Base-by-base conservation (phyloP, 805 yeast genomes). In the Saccharomycopsis oosterbeekiorum region DNA sequence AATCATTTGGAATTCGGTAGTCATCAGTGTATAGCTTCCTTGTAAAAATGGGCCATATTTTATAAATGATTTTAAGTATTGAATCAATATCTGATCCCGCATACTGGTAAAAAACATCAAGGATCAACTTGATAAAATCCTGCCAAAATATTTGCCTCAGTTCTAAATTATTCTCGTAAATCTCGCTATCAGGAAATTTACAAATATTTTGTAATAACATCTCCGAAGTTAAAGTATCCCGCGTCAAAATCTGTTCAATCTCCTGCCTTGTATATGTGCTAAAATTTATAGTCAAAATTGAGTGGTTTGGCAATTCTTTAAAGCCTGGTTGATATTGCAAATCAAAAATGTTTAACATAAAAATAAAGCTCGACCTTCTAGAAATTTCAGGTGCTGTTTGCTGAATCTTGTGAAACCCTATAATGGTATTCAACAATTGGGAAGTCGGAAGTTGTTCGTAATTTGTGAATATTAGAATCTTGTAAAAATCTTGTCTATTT, bases 91-190 rank as follows among this genome's bases (percentile, higher is more conserved):
- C 74, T 0, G 78, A 67, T 1, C 82, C 81, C 4, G 78, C 71
- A 64, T 71, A 76, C 12, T 73, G 70, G 62, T 65, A 74, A 59
- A 68, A 76, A 55, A 75, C 67, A 60, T 78, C 80, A n/a, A 77
- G 74, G n/a, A 77, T 69, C 40, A 77, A 68, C 55, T 75, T 75
- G 36, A 74, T 69, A 62, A 70, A 78, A 39, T 74, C 73, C 14
- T 66, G 63, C 79, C 80, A 77, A 60, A 76, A 74, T 3, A 68
- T 69, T 39, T 62, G 55, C 36, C 55, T 42, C 39, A 54, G 37
- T 6, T 67, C 66, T 1, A 61, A 57, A 0, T 63, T 59, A 19
- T 63, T 63, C 36, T 57, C 43, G 15, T 5, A 56, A 39, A 19
- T n/a, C 1, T 21, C 37, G 2, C 9, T 21, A 21, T 47, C 51